Conservation (phyloP, 257 asterid genomes). For the Lavandula angustifolia region DNA sequence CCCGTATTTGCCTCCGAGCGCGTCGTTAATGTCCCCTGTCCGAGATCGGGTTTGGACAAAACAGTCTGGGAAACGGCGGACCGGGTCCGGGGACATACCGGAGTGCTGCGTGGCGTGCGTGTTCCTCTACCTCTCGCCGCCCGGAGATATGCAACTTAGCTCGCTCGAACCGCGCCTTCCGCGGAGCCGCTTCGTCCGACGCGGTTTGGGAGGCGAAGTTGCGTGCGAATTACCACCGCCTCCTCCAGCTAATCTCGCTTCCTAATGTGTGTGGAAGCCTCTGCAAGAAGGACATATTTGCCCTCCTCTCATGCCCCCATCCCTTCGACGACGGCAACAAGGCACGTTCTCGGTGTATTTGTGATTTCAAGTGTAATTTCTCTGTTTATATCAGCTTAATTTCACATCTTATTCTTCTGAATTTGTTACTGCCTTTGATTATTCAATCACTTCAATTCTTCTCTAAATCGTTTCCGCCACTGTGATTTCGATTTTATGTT, state of each 20-base stretch:
- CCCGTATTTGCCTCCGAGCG: constrained; percentile 59
- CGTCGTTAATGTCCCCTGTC: constrained; percentile 50
- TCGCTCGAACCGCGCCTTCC: constrained; percentile 92
- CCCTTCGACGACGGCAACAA: constrained; percentile 76
- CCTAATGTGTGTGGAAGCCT: constrained; percentile 40
- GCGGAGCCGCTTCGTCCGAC: constrained; percentile 98
- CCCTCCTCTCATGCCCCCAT: constrained; percentile 74
- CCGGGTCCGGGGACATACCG: constrained; percentile 2
- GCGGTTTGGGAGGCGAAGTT: constrained; percentile 97
- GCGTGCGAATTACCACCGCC: constrained; percentile 70
- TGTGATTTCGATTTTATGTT: constrained; percentile 24
- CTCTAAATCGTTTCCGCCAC: constrained; percentile 1
- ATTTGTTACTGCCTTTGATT: constrained; percentile 24
- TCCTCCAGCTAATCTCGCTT: constrained; percentile 50
- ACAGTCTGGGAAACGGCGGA: too few species aligned
- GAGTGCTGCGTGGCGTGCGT: constrained; percentile 31
- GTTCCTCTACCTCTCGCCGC: constrained; percentile 69
- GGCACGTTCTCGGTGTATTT: constrained; percentile 41
- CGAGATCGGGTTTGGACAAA: constrained; percentile 91
- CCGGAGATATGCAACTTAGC: constrained; percentile 98
- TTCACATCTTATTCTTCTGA: constrained; percentile 13
- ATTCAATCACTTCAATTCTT: not conserved
- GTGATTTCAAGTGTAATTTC: constrained; percentile 12
- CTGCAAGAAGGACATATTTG: constrained; percentile 71
- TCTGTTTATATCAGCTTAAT: not conserved